phyloP scores from a whole-genome alignment of 1,284 basidiomycete genomes.

The Leccinum subrobustum region DNA sequence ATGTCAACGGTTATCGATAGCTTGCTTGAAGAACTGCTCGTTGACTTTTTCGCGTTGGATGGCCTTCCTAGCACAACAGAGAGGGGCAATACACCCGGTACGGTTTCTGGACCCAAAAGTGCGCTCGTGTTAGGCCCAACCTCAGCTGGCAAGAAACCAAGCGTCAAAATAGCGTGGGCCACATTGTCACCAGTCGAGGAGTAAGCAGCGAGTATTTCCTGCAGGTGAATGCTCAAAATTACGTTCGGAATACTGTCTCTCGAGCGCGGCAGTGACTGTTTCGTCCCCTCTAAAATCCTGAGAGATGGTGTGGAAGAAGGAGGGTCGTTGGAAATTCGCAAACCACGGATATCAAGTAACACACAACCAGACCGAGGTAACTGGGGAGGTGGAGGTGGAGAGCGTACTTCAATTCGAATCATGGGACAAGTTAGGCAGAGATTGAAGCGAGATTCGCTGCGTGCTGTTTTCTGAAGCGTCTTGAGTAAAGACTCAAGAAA shows the following conservation, averaged over 20 bases:
- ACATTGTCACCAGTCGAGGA: slow-evolving; percentile 35
- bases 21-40: slow-evolving; percentile 16
- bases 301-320: slow-evolving; percentile 29
- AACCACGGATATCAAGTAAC: slow-evolving; percentile 60
- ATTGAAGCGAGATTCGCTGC: slow-evolving; percentile 6
- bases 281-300: slow-evolving; percentile 40
- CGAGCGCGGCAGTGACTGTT: background rate
- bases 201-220: slow-evolving; percentile 48
- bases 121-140: slow-evolving; percentile 14
- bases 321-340: slow-evolving; percentile 42
- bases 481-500: slow-evolving; percentile 10
- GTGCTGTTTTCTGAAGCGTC: slow-evolving; percentile 12
- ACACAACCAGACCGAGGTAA: slow-evolving; percentile 62
- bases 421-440: slow-evolving; percentile 41
- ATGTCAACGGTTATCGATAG: slow-evolving; percentile 51
- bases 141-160: slow-evolving; percentile 24
- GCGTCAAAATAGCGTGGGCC: slow-evolving; percentile 26
- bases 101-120: slow-evolving; percentile 28
- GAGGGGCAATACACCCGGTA: slow-evolving; percentile 19
- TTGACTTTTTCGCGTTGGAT: slow-evolving; percentile 5
- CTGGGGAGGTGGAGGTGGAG: slow-evolving; percentile 44
- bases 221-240: slow-evolving; percentile 32
- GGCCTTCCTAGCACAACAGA: slow-evolving; percentile 22
- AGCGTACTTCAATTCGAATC: slow-evolving; percentile 61
- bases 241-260: slow-evolving; percentile 8